Percentiles rank a stretch among this genome's conserved stretches.
phyloP scores from a whole-genome alignment of 2,329 filamentous ascomycete species.

The Fusarium tricinctum region DNA sequence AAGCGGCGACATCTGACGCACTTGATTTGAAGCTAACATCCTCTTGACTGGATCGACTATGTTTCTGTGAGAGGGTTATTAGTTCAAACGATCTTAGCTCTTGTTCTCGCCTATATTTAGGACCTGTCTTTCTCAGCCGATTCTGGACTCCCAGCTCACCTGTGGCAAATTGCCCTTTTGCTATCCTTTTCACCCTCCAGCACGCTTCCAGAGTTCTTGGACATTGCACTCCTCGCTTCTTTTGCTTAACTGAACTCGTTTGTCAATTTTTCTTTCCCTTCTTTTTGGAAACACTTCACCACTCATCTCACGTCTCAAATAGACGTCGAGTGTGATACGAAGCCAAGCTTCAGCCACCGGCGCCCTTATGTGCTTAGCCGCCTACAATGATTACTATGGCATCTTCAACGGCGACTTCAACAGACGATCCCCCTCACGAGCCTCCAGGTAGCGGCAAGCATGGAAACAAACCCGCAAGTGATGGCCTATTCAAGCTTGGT shows the following conservation, averaged over 20 bases:
- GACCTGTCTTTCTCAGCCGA: constrained; percentile 4
- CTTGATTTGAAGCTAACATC: constrained; percentile 5
- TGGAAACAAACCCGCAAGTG: not conserved
- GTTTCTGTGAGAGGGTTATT: not conserved
- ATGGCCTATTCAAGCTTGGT: constrained; percentile 30
- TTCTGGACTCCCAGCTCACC: constrained; percentile 1
- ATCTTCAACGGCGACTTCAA: constrained; percentile 22
- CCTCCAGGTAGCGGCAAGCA: constrained; percentile 32
- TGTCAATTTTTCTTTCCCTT: not conserved
- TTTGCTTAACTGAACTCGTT: not conserved
- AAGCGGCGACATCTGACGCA: constrained; percentile 38
- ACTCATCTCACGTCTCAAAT: constrained; percentile 8
- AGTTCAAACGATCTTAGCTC: not conserved
- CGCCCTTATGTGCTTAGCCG: constrained; percentile 26
- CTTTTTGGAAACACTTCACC: not conserved
- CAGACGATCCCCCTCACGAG: constrained; percentile 36
- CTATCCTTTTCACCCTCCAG: constrained; percentile 4
- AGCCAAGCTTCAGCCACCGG: not conserved
- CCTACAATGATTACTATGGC: constrained; percentile 28
- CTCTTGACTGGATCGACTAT: constrained; percentile 4
- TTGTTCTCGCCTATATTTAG: constrained; percentile 1
- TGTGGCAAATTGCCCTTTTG: constrained; percentile 21
- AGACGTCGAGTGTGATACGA: constrained; percentile 12
- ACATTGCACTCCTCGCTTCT: not conserved
- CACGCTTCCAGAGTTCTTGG: not conserved